These are phyloP conservation scores for Phytophthora vignae DNA, from an alignment of 352 stramenopile genomes.

Conservation along the genomic window DNA sequence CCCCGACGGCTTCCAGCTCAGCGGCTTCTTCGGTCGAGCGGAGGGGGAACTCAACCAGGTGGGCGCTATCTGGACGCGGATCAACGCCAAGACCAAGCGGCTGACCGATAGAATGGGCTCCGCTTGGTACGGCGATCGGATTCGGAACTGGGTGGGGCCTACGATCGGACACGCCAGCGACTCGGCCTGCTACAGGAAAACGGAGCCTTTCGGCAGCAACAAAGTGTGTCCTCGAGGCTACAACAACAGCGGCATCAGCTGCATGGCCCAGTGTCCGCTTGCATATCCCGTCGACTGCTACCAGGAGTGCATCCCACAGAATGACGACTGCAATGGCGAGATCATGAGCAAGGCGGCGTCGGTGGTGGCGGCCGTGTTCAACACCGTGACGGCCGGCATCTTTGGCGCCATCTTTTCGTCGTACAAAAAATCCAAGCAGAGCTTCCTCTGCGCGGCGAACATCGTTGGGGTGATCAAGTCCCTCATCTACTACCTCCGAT, in stretches of 20 bases:
- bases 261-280: conserved; percentile 55
- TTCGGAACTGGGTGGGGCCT: conserved; percentile 45
- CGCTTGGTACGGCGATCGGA: conserved; percentile 33
- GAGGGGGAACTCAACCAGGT: conserved; percentile 32
- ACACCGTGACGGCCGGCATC: conserved; percentile 47
- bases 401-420: conserved; percentile 41
- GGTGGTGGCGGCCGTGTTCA: conserved; percentile 48
- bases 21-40: conserved; percentile 38
- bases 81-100: conserved; percentile 17
- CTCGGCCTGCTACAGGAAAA: conserved; percentile 43
- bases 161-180: conserved; percentile 32
- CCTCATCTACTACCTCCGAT: conserved; percentile 36
- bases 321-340: conserved; percentile 41
- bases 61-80: conserved; percentile 39
- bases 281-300: conserved; percentile 68
- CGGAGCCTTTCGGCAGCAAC: conserved; percentile 15
- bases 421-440: conserved; percentile 39
- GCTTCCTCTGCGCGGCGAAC: conserved; percentile 39
- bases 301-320: conserved; percentile 69
- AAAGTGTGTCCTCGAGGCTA: conserved; percentile 38
- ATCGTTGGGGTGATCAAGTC: conserved; percentile 38
- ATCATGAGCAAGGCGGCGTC: conserved; percentile 46
- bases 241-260: conserved; percentile 24
- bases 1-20: conserved; percentile 38
- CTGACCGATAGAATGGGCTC: conserved; percentile 36